Conservation (phyloP, 371 early-diverging fungal species). For the Mortierella sp. region DNA sequence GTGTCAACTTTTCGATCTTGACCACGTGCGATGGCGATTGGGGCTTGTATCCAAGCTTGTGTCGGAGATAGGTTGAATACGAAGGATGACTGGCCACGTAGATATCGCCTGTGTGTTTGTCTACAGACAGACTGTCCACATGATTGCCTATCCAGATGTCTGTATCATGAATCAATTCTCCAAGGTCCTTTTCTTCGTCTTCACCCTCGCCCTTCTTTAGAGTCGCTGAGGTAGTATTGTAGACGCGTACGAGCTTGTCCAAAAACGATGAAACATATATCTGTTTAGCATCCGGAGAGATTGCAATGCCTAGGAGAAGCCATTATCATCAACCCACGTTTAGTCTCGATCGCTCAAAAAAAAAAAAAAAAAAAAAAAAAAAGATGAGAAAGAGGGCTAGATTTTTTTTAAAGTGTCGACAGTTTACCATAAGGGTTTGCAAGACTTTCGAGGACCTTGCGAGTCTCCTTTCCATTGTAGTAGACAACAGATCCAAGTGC, state of each 20-base stretch:
- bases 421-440: constrained; percentile 37
- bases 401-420: not conserved
- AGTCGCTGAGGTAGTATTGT: constrained; percentile 22
- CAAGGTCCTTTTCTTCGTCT: constrained; percentile 17
- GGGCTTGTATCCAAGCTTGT: constrained; percentile 40
- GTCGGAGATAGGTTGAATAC: constrained; percentile 47
- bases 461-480: constrained; percentile 33
- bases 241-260: constrained; percentile 38
- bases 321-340: not conserved
- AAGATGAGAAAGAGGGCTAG: not conserved
- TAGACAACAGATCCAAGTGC: constrained; percentile 42
- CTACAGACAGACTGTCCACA: constrained; percentile 42
- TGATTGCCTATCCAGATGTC: constrained; percentile 47
- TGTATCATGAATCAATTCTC: constrained; percentile 28
- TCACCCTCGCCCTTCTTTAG: too few species aligned
- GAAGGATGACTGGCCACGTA: constrained; percentile 52
- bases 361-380: not conserved
- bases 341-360: not conserved
- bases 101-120: constrained; percentile 43
- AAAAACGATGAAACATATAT: constrained; percentile 37
- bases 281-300: constrained; percentile 36
- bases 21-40: constrained; percentile 50
- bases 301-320: constrained; percentile 26
- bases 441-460: constrained; percentile 31
- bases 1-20: constrained; percentile 42